phyloP scores from a whole-genome alignment of 495 filamentous ascomycete species.

The Rusavskia elegans region DNA sequence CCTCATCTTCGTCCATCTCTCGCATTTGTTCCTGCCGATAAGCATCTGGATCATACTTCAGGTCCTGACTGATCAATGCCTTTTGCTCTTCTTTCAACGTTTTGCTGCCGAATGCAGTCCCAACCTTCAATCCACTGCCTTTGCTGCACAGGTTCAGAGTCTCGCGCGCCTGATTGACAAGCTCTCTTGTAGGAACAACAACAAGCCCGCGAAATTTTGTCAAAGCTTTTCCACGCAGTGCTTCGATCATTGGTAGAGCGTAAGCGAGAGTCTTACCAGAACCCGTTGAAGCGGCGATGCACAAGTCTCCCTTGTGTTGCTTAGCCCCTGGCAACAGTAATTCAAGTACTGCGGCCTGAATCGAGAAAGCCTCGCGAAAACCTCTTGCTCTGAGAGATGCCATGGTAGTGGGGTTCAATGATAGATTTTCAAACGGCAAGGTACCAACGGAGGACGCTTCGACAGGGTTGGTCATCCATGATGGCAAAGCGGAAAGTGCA shows the following conservation, averaged over 20 bases:
- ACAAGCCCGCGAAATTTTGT: constrained; percentile 59
- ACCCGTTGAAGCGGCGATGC: constrained; percentile 78
- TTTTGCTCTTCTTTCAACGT: constrained; percentile 60
- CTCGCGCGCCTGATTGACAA: constrained; percentile 67
- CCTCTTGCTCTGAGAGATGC: constrained; percentile 47
- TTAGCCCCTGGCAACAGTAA: constrained; percentile 47
- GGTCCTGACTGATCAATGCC: constrained; percentile 43
- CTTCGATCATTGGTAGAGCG: constrained; percentile 65
- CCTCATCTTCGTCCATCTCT: constrained; percentile 27
- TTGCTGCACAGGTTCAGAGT: constrained; percentile 51
- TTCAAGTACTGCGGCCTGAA: constrained; percentile 70
- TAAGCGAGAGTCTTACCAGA: constrained; percentile 92
- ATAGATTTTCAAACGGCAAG: constrained; percentile 45
- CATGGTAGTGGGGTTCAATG: constrained; percentile 36
- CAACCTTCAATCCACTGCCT: constrained; percentile 54
- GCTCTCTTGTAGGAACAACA: constrained; percentile 77
- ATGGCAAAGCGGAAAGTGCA: constrained; percentile 30
- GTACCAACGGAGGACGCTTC: constrained; percentile 40
- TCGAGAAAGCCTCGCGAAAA: constrained; percentile 63
- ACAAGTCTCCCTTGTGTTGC: constrained; percentile 52
- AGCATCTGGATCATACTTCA: constrained; percentile 41
- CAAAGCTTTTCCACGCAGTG: constrained; percentile 40
- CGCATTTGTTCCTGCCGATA: constrained; percentile 26
- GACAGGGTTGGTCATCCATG: constrained; percentile 64
- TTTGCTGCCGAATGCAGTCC: constrained; percentile 65